These are phyloP conservation scores for Blastocystis sp. DNA, from an alignment of 352 stramenopile species.

Conservation along the genomic window DNA sequence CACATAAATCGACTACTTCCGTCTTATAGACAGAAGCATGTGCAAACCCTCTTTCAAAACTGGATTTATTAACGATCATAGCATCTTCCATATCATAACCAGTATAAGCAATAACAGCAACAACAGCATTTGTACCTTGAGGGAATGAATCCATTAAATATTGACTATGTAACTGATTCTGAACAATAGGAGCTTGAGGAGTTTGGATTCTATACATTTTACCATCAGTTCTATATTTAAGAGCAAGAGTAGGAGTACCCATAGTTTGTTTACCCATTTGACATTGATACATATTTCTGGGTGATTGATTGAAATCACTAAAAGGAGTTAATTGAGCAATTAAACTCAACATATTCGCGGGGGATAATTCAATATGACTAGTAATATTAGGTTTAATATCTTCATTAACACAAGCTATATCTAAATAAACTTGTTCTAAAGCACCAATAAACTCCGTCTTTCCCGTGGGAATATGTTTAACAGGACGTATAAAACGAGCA, in stretches of 20 bases:
- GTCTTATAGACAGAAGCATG: conserved; percentile 97
- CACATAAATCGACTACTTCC: conserved; percentile 67
- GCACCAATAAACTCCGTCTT: conserved; percentile 83
- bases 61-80: conserved; percentile 98
- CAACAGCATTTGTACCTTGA: conserved; percentile 90
- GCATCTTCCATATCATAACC: conserved; percentile 88
- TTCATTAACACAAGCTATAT: conserved; percentile 45
- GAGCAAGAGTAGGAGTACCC: conserved; percentile 86
- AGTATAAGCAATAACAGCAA: conserved; percentile 97
- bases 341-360: conserved; percentile 96
- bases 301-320: conserved; percentile 97
- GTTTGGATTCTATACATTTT: conserved; percentile 97
- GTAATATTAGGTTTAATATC: conserved; percentile 75
- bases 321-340: conserved; percentile 94
- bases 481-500: conserved; percentile 70
- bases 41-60: conserved; percentile 87
- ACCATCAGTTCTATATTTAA: conserved; percentile 83
- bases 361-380: conserved; percentile 91
- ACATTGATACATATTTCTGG: conserved; percentile 99
- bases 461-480: conserved; percentile 67
- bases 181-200: conserved; percentile 86
- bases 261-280: conserved; percentile 99
- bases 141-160: conserved; percentile 97
- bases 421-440: conserved; percentile 67
- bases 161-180: conserved; percentile 76